These are phyloP conservation scores for Adansonia gregorii DNA, from an alignment of 441 rosid species.

Conservation along the genomic window DNA sequence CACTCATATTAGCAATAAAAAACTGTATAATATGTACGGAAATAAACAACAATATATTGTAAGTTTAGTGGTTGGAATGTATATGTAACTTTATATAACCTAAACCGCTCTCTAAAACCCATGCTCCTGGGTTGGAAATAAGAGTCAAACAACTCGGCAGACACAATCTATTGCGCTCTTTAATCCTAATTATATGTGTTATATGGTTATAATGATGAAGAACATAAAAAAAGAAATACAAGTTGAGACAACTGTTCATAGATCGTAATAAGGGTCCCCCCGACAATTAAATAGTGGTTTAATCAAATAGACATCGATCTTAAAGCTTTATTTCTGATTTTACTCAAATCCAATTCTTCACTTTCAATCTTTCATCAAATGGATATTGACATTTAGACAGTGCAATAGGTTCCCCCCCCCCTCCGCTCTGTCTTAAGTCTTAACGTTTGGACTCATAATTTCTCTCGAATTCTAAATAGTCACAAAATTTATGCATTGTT, in stretches of 20 bases:
- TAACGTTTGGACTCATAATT: constrained; percentile 18
- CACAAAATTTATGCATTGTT: neutral
- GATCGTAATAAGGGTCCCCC: neutral
- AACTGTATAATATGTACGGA: neutral
- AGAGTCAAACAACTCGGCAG: constrained; percentile 21
- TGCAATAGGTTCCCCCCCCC: constrained; percentile 19
- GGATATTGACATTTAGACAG: neutral
- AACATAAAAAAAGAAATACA: neutral
- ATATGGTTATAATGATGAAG: constrained; percentile 1
- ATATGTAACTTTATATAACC: neutral
- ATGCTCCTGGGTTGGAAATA: neutral
- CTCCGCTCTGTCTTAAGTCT: neutral
- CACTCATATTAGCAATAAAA: neutral
- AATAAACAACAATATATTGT: neutral
- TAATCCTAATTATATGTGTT: constrained; percentile 5
- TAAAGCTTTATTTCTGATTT: neutral
- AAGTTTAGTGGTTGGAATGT: neutral
- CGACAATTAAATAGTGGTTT: constrained; percentile 18
- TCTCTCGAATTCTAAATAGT: neutral
- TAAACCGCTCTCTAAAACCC: neutral
- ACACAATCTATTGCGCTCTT: constrained; percentile 2
- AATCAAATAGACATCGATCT: constrained; percentile 19
- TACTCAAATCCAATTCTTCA: constrained; percentile 11
- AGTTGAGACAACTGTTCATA: neutral
- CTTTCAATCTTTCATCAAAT: constrained; percentile 35